These are phyloP conservation scores for Immersiporthe knoxdaviesiana DNA, from an alignment of 2,329 filamentous ascomycete species.

Conservation along the genomic window DNA sequence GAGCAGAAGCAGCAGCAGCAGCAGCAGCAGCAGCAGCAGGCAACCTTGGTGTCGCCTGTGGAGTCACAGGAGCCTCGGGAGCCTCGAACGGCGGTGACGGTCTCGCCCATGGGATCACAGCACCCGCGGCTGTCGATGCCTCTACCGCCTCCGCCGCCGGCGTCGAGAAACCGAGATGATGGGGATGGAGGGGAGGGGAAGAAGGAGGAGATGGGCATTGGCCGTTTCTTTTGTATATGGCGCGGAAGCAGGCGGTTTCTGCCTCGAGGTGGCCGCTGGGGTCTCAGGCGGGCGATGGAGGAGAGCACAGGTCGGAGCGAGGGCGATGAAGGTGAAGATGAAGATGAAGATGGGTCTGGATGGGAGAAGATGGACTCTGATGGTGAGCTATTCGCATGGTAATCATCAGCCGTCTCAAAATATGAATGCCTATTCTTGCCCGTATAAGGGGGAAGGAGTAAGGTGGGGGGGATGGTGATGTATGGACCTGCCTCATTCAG, in stretches of 20 bases:
- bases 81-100: neutral
- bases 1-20: neutral
- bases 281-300: neutral
- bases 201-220: slow-evolving; percentile 15
- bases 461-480: neutral
- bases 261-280: slow-evolving; percentile 25
- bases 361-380: neutral
- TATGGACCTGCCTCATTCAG: neutral
- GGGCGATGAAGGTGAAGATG: neutral
- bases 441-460: neutral
- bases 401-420: neutral
- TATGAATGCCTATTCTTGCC: neutral
- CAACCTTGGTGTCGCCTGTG: slow-evolving; percentile 10
- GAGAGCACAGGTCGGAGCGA: neutral
- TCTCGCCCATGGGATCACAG: neutral
- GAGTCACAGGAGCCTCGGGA: neutral
- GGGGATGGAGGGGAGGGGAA: neutral
- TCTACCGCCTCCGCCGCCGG: neutral
- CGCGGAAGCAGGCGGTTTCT: slow-evolving; percentile 26
- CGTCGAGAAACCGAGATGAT: neutral
- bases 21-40: neutral
- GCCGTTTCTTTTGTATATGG: slow-evolving; percentile 25
- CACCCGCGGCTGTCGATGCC: neutral
- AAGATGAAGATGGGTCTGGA: neutral
- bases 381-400: neutral